Base-by-base conservation (phyloP, 768 basidiomycete species). In the Lanmaoa rubissima region DNA sequence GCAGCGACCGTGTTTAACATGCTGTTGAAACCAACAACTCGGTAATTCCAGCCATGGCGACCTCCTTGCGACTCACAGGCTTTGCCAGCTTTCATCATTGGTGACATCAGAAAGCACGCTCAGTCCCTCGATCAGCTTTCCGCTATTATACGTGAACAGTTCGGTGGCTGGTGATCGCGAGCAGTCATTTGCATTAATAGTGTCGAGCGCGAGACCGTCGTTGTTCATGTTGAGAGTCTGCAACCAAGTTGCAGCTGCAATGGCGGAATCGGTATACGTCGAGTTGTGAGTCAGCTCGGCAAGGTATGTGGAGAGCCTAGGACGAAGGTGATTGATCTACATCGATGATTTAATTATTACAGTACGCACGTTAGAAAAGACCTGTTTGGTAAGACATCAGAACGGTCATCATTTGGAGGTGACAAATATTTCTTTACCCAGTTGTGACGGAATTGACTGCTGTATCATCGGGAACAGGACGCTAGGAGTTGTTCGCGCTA, bases 71-170 rank as follows among this genome's bases (percentile, higher is more conserved):
- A 62, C 77, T 59, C 61, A 81, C 79, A 81, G 55, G 1, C 59
- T 65, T 39, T 60, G 75, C 79, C 79, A 81, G 36, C 71, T 65
- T 26, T 59, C 45, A 57, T 81, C 74, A 5, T 74, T 72, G 11
- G 78, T 79, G 32, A 81, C 71, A 48, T 71, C 72, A 0, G 69
- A 67, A 32, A 83, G 65, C 7, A 83, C 74, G 46, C 74, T 77
- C 50, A 82, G 66, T 3, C 81, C 82, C 61, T 83, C 82, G 24
- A 83, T 73, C 48, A 73, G 78, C 55, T 83, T 83, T 31, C 82
- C 81, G 31, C 71, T 77, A 55, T 83, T 83, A 58, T 83, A 82
- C 0, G 82, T 82, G 66, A 82, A 83, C 6, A 81, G 46, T 76
- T 78, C 81, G 4, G 57, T 72, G 4, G 75, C 62, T 2, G 79